These are phyloP conservation scores for Cyberlindnera sargentensis DNA, from an alignment of 805 yeast species.

Conservation along the genomic window DNA sequence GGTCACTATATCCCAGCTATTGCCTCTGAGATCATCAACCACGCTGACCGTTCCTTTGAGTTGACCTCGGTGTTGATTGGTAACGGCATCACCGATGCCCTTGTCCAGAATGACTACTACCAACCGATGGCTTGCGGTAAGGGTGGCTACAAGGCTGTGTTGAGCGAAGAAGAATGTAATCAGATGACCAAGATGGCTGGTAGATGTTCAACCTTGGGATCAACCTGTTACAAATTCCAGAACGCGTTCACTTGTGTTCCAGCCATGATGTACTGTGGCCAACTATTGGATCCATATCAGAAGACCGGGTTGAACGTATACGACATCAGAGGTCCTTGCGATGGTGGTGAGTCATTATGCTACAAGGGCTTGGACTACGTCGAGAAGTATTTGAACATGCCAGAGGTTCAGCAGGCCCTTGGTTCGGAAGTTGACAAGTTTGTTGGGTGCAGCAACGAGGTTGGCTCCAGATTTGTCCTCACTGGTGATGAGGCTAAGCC, in stretches of 20 bases:
- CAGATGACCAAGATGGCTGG: constrained; percentile 55
- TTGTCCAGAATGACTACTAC: constrained; percentile 70
- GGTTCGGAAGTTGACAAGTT: constrained; percentile 80
- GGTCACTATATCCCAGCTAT: constrained; percentile 78
- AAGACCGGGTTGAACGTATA: constrained; percentile 81
- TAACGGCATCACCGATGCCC: constrained; percentile 85
- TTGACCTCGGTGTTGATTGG: constrained; percentile 82
- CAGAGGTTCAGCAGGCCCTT: constrained; percentile 62
- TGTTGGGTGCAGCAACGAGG: constrained; percentile 60
- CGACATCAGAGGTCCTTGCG: constrained; percentile 78
- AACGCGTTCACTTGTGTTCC: constrained; percentile 75
- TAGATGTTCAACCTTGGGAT: constrained; percentile 55
- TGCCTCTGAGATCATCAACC: constrained; percentile 43
- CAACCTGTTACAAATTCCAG: constrained; percentile 56
- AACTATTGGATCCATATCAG: constrained; percentile 60
- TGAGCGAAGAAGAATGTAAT: constrained; percentile 62
- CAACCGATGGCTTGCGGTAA: constrained; percentile 93
- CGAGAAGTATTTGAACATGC: constrained; percentile 65
- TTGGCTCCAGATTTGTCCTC: constrained; percentile 59
- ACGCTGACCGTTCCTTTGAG: constrained; percentile 48
- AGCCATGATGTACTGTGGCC: constrained; percentile 75
- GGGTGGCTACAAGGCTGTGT: constrained; percentile 76
- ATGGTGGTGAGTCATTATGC: constrained; percentile 61
- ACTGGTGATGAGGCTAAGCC: constrained; percentile 86
- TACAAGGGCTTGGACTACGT: constrained; percentile 66